Conservation (phyloP, 257 asterid species). For the Linderniella brevidens region DNA sequence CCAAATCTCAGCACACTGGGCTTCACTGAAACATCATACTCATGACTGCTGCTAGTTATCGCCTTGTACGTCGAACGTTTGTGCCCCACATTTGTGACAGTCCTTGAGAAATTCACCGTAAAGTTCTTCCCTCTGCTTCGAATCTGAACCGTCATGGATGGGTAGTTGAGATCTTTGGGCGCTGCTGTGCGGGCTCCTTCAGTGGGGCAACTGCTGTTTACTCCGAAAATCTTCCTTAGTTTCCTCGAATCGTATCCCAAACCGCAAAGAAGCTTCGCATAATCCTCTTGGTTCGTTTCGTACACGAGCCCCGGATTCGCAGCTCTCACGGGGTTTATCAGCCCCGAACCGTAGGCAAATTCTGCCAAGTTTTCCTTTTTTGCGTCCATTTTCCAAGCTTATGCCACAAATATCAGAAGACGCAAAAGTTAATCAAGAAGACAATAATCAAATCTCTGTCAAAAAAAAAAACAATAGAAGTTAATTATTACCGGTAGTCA, state of each 20-base stretch:
- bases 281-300: slow-evolving; percentile 34
- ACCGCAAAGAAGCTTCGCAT: slow-evolving; percentile 46
- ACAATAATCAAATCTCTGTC: no score
- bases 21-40: slow-evolving; percentile 18
- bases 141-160: slow-evolving; percentile 36
- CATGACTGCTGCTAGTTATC: slow-evolving; percentile 5
- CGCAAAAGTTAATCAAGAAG: no score
- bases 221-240: slow-evolving; percentile 31
- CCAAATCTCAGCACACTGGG: slow-evolving; percentile 25
- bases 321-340: slow-evolving; percentile 45
- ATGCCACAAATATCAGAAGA: no score
- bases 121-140: background rate
- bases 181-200: slow-evolving; percentile 25
- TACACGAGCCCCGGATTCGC: slow-evolving; percentile 43
- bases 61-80: slow-evolving; percentile 33
- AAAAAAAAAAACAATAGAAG: no score
- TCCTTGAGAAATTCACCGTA: slow-evolving; percentile 25
- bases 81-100: slow-evolving; percentile 45
- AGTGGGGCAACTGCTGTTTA: slow-evolving; percentile 26
- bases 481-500: no score
- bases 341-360: slow-evolving; percentile 64
- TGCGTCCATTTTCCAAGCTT: slow-evolving; percentile 29
- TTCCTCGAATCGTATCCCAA: slow-evolving; percentile 40
- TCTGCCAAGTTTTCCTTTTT: slow-evolving; percentile 26
- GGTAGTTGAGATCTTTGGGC: slow-evolving; percentile 46